phyloP scores from a whole-genome alignment of 2,329 filamentous ascomycete species.

The Fusarium albosuccineum region DNA sequence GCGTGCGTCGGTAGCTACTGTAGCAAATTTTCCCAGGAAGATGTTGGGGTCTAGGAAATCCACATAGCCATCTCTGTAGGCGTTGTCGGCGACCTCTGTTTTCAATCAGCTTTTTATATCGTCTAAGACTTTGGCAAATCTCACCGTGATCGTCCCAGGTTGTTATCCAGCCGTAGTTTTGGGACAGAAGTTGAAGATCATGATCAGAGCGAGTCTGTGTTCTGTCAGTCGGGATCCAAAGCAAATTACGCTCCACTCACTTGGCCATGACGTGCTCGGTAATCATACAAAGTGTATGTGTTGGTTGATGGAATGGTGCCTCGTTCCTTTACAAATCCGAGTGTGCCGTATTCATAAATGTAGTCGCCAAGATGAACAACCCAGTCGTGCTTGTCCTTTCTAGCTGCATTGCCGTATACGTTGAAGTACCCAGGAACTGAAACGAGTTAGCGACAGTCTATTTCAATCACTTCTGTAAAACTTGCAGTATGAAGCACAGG shows the following conservation, averaged over 20 bases:
- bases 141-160: conserved; percentile 14
- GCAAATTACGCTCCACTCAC: not conserved
- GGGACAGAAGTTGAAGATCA: not conserved
- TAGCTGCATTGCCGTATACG: conserved; percentile 7
- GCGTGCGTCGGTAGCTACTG: conserved; percentile 6
- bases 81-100: conserved; percentile 4
- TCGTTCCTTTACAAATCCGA: not conserved
- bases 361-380: conserved; percentile 13
- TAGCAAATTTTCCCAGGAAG: not conserved
- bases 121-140: not conserved
- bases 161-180: conserved; percentile 11
- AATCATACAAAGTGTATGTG: conserved; percentile 1
- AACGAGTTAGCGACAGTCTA: not conserved
- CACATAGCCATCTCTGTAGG: conserved; percentile 3
- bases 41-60: not conserved
- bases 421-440: conserved; percentile 7
- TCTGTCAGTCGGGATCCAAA: too few species aligned
- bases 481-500: conserved; percentile 10
- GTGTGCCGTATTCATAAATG: conserved; percentile 10
- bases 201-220: conserved; percentile 5
- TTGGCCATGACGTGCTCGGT: conserved; percentile 7
- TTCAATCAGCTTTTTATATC: rapidly evolving
- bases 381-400: conserved; percentile 5
- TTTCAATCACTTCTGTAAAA: too few species aligned
- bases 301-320: not conserved